Evolutionary conservation across 2,329 filamentous ascomycete species (phyloP).

Genomic region (Colletotrichum cereale): DNA sequence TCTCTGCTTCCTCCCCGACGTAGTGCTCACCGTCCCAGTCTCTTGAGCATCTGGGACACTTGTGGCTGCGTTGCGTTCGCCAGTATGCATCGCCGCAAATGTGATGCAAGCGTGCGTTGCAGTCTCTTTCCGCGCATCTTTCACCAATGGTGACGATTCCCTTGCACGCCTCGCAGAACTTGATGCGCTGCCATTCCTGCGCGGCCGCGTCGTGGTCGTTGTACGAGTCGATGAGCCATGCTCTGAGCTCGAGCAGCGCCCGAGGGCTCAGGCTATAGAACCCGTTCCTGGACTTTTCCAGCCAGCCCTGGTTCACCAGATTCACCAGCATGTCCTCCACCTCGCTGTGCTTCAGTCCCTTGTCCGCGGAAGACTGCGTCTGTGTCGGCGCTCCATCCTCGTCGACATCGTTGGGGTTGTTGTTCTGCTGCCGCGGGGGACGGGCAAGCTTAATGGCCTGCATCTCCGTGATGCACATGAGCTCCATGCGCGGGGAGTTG

Average conservation of each 20-base stretch:
- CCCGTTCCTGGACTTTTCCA: conserved; percentile 77
- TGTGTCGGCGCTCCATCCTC: conserved; percentile 52
- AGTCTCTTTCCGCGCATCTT: conserved; percentile 78
- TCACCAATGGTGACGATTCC: conserved; percentile 90
- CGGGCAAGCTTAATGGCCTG: conserved; percentile 80
- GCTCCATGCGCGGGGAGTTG: conserved; percentile 84
- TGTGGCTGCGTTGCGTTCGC: conserved; percentile 70
- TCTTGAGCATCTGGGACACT: conserved; percentile 72
- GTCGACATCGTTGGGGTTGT: conserved; percentile 47
- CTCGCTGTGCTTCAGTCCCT: conserved; percentile 79
- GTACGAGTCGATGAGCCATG: conserved; percentile 89
- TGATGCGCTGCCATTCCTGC: conserved; percentile 79
- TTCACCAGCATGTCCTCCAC: conserved; percentile 79
- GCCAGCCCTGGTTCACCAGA: conserved; percentile 85
- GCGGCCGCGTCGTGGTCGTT: conserved; percentile 77
- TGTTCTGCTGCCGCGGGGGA: conserved; percentile 56
- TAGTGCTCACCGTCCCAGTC: conserved; percentile 64
- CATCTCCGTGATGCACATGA: conserved; percentile 84
- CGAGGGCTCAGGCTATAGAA: conserved; percentile 84
- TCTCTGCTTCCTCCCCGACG: conserved; percentile 70
- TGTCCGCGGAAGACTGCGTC: conserved; percentile 53
- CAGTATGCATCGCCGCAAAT: conserved; percentile 82
- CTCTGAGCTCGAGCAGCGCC: conserved; percentile 84
- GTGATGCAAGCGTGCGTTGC: conserved; percentile 79
- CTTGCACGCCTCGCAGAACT: conserved; percentile 88